Evolutionary conservation across 345 rosid species (phyloP).

Genomic region (Acer negundo): DNA sequence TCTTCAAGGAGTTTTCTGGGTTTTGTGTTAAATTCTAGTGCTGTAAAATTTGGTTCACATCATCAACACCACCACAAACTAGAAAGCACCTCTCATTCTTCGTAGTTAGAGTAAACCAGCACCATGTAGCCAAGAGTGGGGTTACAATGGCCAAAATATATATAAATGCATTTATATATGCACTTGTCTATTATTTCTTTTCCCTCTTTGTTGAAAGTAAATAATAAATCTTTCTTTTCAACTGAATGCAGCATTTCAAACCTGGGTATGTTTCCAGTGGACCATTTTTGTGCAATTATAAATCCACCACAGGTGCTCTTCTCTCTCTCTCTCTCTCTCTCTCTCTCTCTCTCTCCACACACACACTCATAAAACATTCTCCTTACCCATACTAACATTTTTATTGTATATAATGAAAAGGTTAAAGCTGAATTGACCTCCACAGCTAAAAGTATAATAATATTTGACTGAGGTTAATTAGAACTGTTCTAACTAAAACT

Average conservation of each 20-base stretch:
- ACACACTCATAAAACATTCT: no score
- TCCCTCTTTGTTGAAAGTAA: slow-evolving; percentile 9
- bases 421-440: neutral
- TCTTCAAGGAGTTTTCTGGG: no score
- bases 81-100: neutral
- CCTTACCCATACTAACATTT: neutral
- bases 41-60: no score
- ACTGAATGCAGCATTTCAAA: slow-evolving; percentile 85
- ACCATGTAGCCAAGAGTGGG: neutral
- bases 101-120: neutral
- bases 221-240: neutral
- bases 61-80: neutral
- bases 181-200: neutral
- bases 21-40: no score
- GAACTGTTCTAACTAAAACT: neutral
- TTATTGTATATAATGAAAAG: neutral
- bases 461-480: neutral
- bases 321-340: slow-evolving; percentile 24
- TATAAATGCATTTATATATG: neutral
- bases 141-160: neutral
- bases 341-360: no score
- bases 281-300: slow-evolving; percentile 90
- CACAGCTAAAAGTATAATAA: neutral
- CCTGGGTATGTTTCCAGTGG: slow-evolving; percentile 98
- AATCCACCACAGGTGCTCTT: slow-evolving; percentile 90